Base-by-base conservation (phyloP, 1,139 yeast species). In the Yamadazyma trypodendri region DNA sequence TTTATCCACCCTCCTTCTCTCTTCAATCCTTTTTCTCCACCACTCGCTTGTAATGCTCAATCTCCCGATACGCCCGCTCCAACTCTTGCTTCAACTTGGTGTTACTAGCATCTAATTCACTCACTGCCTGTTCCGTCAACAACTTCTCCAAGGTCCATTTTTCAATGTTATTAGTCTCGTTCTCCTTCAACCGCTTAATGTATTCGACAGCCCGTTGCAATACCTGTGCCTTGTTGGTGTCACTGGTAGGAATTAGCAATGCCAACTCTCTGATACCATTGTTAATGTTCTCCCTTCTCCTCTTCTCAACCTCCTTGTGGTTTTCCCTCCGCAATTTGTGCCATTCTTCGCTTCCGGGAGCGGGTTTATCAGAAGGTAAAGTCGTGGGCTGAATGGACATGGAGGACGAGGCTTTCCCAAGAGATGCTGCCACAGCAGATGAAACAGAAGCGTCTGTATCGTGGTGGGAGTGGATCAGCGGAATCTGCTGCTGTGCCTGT, bases 241-340 rank as follows among this genome's bases (percentile, higher is more conserved):
- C 97, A 41, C 85, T 80, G 25, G 90, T 83, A 14, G 97, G 97
- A 39, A 92, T 81, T 42, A 86, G 68, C 34, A 79, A 78, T 28
- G 95, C 87, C 51, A 92, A 75, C 53, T 83, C 89, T 53, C 82
- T 83, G 57, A 92, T 90, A 10, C 97, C 97, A 36, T 76, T 73
- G 63, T 90, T 92, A 58, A 92, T 92, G 35, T 84, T 81, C 58
- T 92, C 97, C 54, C 99, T 80, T 58, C 99, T 82, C 54, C 97
- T 81, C 56, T 97, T 78, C 66, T 92, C 99, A 22, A 92, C 98
- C 64, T 94, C 98, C 63, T 92, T 92, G 68, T 92, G 99, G 61
- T 88, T 90, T 52, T 86, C 87, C 52, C 86, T 82, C 51, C 97
- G 79, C 57, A 79, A 77, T 49, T 77, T 77, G 57, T 84, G 90